phyloP scores from a whole-genome alignment of 2,329 filamentous ascomycete genomes.

The Xylaria hypoxylon region DNA sequence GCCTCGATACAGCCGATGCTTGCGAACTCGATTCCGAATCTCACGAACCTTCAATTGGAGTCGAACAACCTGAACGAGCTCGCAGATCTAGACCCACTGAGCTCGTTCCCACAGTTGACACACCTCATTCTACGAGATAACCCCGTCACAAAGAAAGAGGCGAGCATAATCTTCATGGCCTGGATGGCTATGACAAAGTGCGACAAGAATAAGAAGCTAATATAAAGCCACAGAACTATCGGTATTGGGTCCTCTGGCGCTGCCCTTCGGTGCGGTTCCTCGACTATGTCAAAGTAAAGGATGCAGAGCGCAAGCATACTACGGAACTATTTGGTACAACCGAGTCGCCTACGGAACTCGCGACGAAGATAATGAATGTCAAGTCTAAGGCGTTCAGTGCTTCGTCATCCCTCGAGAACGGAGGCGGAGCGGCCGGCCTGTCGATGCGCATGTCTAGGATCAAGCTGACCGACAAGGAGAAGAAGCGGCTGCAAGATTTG shows the following conservation, averaged over 20 bases:
- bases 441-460: constrained; percentile 77
- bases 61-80: constrained; percentile 86
- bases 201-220: constrained; percentile 14
- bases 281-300: constrained; percentile 91
- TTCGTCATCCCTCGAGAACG: constrained; percentile 54
- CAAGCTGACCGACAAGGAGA: constrained; percentile 89
- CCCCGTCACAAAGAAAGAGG: constrained; percentile 92
- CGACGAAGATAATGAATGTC: constrained; percentile 84
- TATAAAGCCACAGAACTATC: constrained; percentile 75
- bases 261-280: constrained; percentile 88
- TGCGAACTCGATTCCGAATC: constrained; percentile 80
- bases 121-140: constrained; percentile 88
- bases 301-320: constrained; percentile 81
- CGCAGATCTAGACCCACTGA: constrained; percentile 86
- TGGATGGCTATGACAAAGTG: not conserved
- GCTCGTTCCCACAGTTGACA: constrained; percentile 74
- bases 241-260: constrained; percentile 90
- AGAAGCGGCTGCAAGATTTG: constrained; percentile 83
- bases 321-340: constrained; percentile 84
- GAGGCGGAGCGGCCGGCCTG: constrained; percentile 59
- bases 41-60: constrained; percentile 84
- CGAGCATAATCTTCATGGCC: constrained; percentile 58
- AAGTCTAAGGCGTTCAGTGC: constrained; percentile 82
- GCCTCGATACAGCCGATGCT: constrained; percentile 81
- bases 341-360: constrained; percentile 82